Conservation (phyloP, 1,284 basidiomycete species). For the Leccinum pachyderme region DNA sequence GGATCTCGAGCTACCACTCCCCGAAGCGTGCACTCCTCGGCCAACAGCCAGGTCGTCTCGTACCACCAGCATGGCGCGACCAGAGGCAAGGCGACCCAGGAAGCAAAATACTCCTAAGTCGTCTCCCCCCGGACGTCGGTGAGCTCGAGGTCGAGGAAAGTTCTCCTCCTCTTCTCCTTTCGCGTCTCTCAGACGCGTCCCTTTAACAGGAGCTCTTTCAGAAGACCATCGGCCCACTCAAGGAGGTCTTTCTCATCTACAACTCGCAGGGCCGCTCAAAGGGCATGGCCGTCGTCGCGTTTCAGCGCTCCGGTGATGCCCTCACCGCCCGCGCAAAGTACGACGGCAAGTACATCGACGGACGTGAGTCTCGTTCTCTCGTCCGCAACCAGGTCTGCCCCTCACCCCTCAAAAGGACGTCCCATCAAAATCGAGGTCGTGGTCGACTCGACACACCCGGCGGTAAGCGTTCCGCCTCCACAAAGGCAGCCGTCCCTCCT, state of each 20-base stretch:
- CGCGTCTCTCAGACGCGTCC: conserved; percentile 8
- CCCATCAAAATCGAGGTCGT: conserved; percentile 70
- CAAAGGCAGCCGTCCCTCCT: conserved; percentile 37
- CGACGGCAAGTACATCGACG: conserved; percentile 72
- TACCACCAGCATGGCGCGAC: conserved; percentile 60
- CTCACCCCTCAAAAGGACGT: conserved; percentile 43
- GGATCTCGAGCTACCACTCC: conserved; percentile 47
- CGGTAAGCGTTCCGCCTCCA: conserved; percentile 10
- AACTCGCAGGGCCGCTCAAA: conserved; percentile 70
- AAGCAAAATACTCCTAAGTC: conserved; percentile 69
- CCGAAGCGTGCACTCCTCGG: conserved; percentile 59
- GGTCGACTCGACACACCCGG: conserved; percentile 38
- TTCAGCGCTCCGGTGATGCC: conserved; percentile 61
- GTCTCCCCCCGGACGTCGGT: conserved; percentile 65
- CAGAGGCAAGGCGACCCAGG: conserved; percentile 40
- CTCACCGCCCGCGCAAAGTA: conserved; percentile 60
- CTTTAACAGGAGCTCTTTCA: conserved; percentile 60
- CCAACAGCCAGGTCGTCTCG: conserved; percentile 35
- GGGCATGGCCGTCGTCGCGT: conserved; percentile 71
- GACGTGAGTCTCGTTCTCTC: conserved; percentile 48
- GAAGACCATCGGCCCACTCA: conserved; percentile 71
- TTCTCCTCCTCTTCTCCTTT: conserved; percentile 7
- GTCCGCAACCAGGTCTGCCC: background rate
- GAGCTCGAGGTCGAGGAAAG: conserved; percentile 68
- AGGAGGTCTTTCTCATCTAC: conserved; percentile 66